A percentile compares a stretch with the other conserved stretches of the same genome.
Conservation (phyloP, 208 protist species). For the Leishmania lainsoni region DNA sequence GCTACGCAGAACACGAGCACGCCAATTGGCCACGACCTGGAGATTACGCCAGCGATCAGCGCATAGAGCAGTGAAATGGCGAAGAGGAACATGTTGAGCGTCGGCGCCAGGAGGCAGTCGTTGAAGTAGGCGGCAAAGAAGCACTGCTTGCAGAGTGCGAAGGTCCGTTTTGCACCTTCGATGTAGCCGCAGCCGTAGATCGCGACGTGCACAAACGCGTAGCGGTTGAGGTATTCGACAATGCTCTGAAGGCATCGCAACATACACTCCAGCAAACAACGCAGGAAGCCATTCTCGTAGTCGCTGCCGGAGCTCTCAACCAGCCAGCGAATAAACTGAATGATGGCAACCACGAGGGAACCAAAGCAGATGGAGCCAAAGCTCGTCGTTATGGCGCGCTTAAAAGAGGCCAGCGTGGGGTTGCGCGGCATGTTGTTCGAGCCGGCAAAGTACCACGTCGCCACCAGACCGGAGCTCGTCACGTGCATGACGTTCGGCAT, state of each 20-base stretch:
- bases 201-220: conserved; percentile 93
- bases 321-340: conserved; percentile 78
- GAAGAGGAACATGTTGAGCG: conserved; percentile 64
- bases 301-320: conserved; percentile 34
- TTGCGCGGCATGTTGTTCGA: conserved; percentile 62
- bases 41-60: conserved; percentile 41
- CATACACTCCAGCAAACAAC: conserved; percentile 48
- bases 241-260: conserved; percentile 76
- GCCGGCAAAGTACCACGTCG: conserved; percentile 92
- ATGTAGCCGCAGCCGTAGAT: conserved; percentile 93
- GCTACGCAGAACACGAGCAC: conserved; percentile 59
- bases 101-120: conserved; percentile 79
- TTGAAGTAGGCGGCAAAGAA: conserved; percentile 89
- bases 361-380: conserved; percentile 94
- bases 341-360: conserved; percentile 86
- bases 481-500: conserved; percentile 84
- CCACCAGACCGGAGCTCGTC: conserved; percentile 75
- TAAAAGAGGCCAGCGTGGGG: conserved; percentile 73
- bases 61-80: conserved; percentile 57
- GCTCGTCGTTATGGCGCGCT: conserved; percentile 77
- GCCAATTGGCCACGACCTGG: conserved; percentile 34
- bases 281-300: conserved; percentile 44
- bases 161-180: conserved; percentile 88
- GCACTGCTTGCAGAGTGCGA: conserved; percentile 73
- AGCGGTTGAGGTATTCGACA: conserved; percentile 91